Percentiles rank a stretch among this genome's conserved stretches.
These are phyloP conservation scores for Neurospora discreta DNA, from an alignment of 495 filamentous ascomycete genomes.

Conservation along the genomic window DNA sequence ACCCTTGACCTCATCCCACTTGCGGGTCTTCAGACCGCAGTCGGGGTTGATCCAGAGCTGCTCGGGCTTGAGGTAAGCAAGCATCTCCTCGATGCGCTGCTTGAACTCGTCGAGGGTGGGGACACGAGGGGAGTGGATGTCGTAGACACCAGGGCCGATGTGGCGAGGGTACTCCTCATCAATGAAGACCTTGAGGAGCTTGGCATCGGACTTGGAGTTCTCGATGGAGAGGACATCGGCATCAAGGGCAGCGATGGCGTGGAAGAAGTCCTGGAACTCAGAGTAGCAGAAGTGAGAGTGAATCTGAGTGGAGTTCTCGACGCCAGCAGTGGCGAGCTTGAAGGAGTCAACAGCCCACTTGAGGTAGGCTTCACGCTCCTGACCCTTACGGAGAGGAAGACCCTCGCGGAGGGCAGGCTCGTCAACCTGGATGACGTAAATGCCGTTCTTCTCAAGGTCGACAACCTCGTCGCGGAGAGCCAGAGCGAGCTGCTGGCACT, in stretches of 20 bases:
- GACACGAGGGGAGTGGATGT: slow-evolving; percentile 98
- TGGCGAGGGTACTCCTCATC: slow-evolving; percentile 92
- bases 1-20: slow-evolving; percentile 93
- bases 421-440: slow-evolving; percentile 97
- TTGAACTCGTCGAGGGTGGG: slow-evolving; percentile 94
- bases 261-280: slow-evolving; percentile 99
- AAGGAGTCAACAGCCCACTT: slow-evolving; percentile 95
- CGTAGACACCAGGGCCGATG: slow-evolving; percentile 97
- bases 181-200: slow-evolving; percentile 96
- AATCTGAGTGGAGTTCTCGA: slow-evolving; percentile 90
- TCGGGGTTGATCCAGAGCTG: slow-evolving; percentile 99
- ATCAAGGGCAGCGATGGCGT: slow-evolving; percentile 95
- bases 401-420: slow-evolving; percentile 98
- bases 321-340: slow-evolving; percentile 84
- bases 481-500: slow-evolving; percentile 96
- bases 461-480: slow-evolving; percentile 96
- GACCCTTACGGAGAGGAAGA: slow-evolving; percentile 85
- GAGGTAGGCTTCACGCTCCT: slow-evolving; percentile 90
- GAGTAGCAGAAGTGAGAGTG: slow-evolving; percentile 99
- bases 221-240: slow-evolving; percentile 97
- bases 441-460: slow-evolving; percentile 91
- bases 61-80: slow-evolving; percentile 81
- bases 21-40: slow-evolving; percentile 95
- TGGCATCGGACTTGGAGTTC: slow-evolving; percentile 99
- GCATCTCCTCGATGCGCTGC: slow-evolving; percentile 94